These are phyloP conservation scores for Solanum pimpinellifolium DNA, from an alignment of 257 asterid species.

Conservation along the genomic window DNA sequence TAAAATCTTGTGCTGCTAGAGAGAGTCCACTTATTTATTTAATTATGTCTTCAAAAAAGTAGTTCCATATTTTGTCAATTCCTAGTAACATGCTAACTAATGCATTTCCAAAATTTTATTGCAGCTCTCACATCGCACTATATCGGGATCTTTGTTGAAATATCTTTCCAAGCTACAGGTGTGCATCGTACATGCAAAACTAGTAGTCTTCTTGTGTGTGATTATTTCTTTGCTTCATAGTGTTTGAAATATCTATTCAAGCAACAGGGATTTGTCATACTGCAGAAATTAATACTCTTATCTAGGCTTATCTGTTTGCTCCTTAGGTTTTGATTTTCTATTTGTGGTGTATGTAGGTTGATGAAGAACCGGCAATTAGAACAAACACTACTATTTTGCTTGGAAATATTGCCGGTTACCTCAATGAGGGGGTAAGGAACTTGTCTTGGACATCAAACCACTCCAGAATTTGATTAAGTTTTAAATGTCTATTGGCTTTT, in stretches of 20 bases:
- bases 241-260: slow-evolving; percentile 25
- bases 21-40: background rate
- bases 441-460: background rate
- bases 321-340: background rate
- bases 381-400: slow-evolving; percentile 96
- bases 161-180: slow-evolving; percentile 91
- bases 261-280: slow-evolving; percentile 50
- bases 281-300: background rate
- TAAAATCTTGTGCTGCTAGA: background rate
- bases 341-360: slow-evolving; percentile 50
- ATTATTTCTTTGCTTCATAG: background rate
- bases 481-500: background rate
- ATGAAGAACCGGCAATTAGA: slow-evolving; percentile 96
- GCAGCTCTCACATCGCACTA: slow-evolving; percentile 96
- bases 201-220: slow-evolving; percentile 1
- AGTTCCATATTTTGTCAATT: background rate
- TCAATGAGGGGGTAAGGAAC: slow-evolving; percentile 87
- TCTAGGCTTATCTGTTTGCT: background rate
- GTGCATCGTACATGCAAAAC: background rate
- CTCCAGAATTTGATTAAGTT: background rate
- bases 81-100: background rate
- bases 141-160: slow-evolving; percentile 80
- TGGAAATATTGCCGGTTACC: slow-evolving; percentile 92
- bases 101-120: background rate
- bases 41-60: background rate